Evolutionary conservation across 352 stramenopile species (phyloP), one percentile per base, ranked within the genome.

Genomic region (Pythium apleroticum): DNA sequence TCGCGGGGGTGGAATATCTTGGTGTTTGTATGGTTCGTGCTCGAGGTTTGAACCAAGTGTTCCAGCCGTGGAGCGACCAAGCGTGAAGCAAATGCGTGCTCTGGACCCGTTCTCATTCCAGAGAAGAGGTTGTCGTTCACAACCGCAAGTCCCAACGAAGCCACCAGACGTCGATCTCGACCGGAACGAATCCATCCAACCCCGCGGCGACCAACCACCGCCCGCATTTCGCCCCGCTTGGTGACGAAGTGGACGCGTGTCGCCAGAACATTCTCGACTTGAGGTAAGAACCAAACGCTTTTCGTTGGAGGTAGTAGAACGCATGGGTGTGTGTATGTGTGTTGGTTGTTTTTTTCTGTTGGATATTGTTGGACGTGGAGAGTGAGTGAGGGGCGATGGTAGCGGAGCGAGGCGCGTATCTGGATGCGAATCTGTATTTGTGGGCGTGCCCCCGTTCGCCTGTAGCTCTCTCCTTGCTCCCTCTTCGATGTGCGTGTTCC

Each of bases 81-180:
- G 45, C 41, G 30, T 20, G 28, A 35, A 56, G 30, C 25, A 57
- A 48, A 48, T 48, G 41, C 57, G 35, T 27, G 17, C 25, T 11
- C 14, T 17, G 4, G 12, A 7, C 4, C 39, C 43, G 28, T 19
- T 41, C 61, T 68, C 61, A 68, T 68, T 68, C 25, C 28, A 25
- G 22, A 68, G 61, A 68, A 63, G 15, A 66, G 60, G 60, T 67
- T 67, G 60, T 60, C 60, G 39, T 57, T 52, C 46, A 24, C 43
- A 63, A 39, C 33, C 33, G 33, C 41, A 24, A 20, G 14, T 3
- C 14, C 39, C 57, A 57, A 57, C 41, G 57, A 58, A 54, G 6
- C 6, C 17, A 12, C 17, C 41, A 24, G 17, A 48, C 41, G n/a
- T 5, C 15, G 52, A 58, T 27, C 52, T 52, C 25, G 24, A 11